phyloP scores from a whole-genome alignment of 495 filamentous ascomycete species.

The Bacidia rubella region DNA sequence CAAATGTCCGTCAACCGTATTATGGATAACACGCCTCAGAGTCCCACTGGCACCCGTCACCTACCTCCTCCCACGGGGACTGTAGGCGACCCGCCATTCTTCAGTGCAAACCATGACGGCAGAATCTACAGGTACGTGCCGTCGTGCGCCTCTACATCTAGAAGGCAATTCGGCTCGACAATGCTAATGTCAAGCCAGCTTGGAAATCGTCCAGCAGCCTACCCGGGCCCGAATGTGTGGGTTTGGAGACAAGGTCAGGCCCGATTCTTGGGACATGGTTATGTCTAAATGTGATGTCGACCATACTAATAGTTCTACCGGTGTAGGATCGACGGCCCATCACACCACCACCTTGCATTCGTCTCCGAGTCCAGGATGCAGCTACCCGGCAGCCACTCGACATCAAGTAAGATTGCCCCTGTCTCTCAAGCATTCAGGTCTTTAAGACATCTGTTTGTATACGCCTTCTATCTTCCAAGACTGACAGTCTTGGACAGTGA shows the following conservation, averaged over 20 bases:
- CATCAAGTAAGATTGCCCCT: constrained; percentile 52
- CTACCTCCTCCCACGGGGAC: constrained; percentile 1
- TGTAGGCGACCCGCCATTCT: not conserved
- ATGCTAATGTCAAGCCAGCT: constrained; percentile 14
- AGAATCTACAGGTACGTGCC: constrained; percentile 14
- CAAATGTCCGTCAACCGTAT: constrained; percentile 4
- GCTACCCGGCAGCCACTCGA: constrained; percentile 76
- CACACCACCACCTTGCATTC: constrained; percentile 86
- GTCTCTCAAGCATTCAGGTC: not conserved
- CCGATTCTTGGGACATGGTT: not conserved
- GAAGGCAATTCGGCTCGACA: not conserved
- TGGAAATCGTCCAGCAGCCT: constrained; percentile 84
- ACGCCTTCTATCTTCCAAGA: constrained; percentile 22
- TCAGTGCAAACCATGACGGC: constrained; percentile 3
- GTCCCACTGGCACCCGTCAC: not conserved
- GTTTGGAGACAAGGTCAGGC: constrained; percentile 86
- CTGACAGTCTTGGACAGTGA: constrained; percentile 34
- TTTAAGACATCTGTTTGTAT: constrained; percentile 5
- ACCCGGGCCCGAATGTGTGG: constrained; percentile 95
- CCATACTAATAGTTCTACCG: not conserved
- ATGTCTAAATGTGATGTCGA: not conserved
- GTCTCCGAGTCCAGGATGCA: constrained; percentile 68
- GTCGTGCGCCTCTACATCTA: not conserved
- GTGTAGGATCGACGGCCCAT: constrained; percentile 84
- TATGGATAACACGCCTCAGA: constrained; percentile 1